Evolutionary conservation across 1,284 basidiomycete species (phyloP), one percentile per base, ranked within the genome.

Genomic region (Pisolithus thermaeus): DNA sequence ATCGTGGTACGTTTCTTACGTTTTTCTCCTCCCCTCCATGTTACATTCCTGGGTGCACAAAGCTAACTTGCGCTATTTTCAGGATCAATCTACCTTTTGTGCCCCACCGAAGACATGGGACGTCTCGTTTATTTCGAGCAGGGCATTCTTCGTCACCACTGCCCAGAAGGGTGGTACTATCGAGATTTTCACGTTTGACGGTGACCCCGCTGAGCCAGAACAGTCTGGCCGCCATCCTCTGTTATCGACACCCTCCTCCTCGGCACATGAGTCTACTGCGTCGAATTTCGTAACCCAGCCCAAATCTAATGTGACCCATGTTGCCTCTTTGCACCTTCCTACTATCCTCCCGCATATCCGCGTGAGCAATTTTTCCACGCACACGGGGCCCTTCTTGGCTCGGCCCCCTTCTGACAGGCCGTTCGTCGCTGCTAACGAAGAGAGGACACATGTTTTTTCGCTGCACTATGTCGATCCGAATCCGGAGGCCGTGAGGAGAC

Each of bases 41-140:
- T 14, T 14, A 30, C 28, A 11, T 30, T 4, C 14, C 11, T 35
- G 3, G 7, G 28, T 35, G 3, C 5, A 35, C 12, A 12, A 35
- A 12, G 32, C 32, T 14, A 35, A 35, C 12, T 12, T 35, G 4
- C 32, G 5, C 9, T 30, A 8, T 35, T 37, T 47, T 48, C 48
- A 72, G 71, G 55, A 64, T 46, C 53, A 55, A 6, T 40, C 56
- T 5, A 42, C 32, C 12, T 35, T 35, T 4, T 12, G 58, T 9
- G 60, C 73, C 16, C 70, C 70, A 0, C 50, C 47, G 0, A 53
- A 57, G 1, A 65, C 67, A 5, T 70, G 66, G 59, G 76, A 79
- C 59, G 76, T 80, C 57, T 67, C 73, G 0, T 77, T 81, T 50
- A 62, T 81, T 48, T 73, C 71, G 1, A 63, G 63, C 22, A 68